Evolutionary conservation across 495 filamentous ascomycete species (phyloP).

Genomic region (Rhypophila decipiens): DNA sequence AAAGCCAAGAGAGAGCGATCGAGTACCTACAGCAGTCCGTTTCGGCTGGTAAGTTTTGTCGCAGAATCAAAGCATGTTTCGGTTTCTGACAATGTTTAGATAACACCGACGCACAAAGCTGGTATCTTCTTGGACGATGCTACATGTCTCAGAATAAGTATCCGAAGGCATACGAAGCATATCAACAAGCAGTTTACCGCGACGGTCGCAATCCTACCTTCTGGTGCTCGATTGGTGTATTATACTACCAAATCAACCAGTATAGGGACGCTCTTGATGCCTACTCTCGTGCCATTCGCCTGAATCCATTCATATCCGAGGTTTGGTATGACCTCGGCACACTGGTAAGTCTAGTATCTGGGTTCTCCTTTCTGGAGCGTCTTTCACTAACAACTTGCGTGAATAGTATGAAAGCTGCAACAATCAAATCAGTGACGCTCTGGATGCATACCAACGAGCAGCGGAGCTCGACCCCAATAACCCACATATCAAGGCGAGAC

Average conservation of each 20-base stretch:
- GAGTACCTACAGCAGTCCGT: slow-evolving; percentile 98
- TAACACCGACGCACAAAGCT: slow-evolving; percentile 91
- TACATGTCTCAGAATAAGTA: slow-evolving; percentile 99
- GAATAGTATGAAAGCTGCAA: slow-evolving; percentile 95
- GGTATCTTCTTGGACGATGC: slow-evolving; percentile 95
- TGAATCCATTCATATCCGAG: slow-evolving; percentile 98
- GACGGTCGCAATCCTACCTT: slow-evolving; percentile 98
- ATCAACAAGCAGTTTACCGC: slow-evolving; percentile 97
- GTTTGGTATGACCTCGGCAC: slow-evolving; percentile 99
- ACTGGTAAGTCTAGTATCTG: slow-evolving; percentile 57
- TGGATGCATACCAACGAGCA: slow-evolving; percentile 92
- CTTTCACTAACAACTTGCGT: slow-evolving; percentile 16
- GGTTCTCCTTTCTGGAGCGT: slow-evolving; percentile 2
- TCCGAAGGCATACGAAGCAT: slow-evolving; percentile 97
- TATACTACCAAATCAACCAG: slow-evolving; percentile 99
- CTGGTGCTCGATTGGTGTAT: slow-evolving; percentile 98
- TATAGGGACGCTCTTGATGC: slow-evolving; percentile 98
- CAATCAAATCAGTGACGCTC: slow-evolving; percentile 93
- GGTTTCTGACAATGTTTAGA: slow-evolving; percentile 53
- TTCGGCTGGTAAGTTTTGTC: slow-evolving; percentile 63
- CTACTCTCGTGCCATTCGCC: slow-evolving; percentile 93
- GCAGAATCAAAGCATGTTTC: background rate
- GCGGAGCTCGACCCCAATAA: slow-evolving; percentile 91
- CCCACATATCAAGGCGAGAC: slow-evolving; percentile 90
- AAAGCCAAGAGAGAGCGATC: slow-evolving; percentile 90